Conservation (phyloP, 148 eudicot species). For the Linanthus parryae region DNA sequence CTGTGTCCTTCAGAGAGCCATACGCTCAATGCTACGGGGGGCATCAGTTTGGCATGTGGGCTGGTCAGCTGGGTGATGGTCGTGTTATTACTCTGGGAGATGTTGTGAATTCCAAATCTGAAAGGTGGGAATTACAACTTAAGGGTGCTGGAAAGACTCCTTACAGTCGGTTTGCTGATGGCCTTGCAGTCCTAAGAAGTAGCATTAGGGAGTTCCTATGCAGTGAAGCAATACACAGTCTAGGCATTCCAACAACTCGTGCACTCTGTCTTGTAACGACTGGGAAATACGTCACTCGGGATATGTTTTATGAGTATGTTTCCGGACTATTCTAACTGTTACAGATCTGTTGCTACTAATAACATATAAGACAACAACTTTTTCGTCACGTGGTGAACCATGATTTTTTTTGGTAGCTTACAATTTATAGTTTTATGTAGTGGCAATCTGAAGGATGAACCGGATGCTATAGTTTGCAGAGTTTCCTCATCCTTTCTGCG, state of each 20-base stretch:
- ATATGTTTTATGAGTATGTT: constrained; percentile 98
- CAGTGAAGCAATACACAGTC: constrained; percentile 95
- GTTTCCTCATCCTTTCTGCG: constrained; percentile 96
- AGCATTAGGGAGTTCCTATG: constrained; percentile 94
- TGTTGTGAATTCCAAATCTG: constrained; percentile 63
- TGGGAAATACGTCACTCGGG: constrained; percentile 80
- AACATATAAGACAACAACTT: background rate
- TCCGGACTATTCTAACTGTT: too few species aligned
- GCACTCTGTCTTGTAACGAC: constrained; percentile 92
- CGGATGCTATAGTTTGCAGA: constrained; percentile 97
- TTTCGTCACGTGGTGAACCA: background rate
- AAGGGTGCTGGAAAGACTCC: constrained; percentile 99
- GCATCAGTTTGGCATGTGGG: constrained; percentile 99
- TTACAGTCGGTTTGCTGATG: constrained; percentile 98
- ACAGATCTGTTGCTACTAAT: constrained; percentile 54
- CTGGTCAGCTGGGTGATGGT: constrained; percentile 99
- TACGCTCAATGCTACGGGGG: constrained; percentile 99
- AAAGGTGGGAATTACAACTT: constrained; percentile 96
- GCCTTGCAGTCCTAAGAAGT: constrained; percentile 94
- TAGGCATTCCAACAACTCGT: constrained; percentile 96
- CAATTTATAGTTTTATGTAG: constrained; percentile 34
- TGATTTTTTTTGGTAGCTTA: background rate
- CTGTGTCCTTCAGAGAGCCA: constrained; percentile 42
- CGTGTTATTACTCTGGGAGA: constrained; percentile 95
- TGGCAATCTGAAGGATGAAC: constrained; percentile 98